Evolutionary conservation across 257 asterid genomes (phyloP), one percentile per base, ranked within the genome.

Genomic region (Scutellaria barbata): DNA sequence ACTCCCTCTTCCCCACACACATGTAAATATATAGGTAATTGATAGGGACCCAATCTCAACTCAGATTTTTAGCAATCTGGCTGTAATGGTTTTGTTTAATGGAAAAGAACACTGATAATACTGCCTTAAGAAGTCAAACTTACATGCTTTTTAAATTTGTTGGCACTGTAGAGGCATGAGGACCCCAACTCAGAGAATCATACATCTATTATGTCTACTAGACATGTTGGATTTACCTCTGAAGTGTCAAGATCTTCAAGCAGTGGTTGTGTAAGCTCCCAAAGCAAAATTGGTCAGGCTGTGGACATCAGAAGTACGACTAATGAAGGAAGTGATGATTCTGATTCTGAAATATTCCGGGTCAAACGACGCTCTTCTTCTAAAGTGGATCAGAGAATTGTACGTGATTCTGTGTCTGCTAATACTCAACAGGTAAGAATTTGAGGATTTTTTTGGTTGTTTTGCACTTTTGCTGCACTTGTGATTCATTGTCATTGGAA

Each of bases 301-400:
- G 59, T 60, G 53, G 84, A 76, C 60, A 56, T 62, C 76, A 72
- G 80, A 76, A 77, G 63, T 68, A 22, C 66, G 55, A 77, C 30
- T 66, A 80, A 72, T 69, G 90, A 79, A 68, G 91, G 83, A 66
- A 83, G 86, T 42, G 98, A 86, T 8, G 90, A 84, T 64, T 94
- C 97, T 71, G 98, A 94, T 84, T 82, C 92, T 60, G 97, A 89
- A 80, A 81, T 85, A 63, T 94, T 94, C 74, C 78, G 99, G 75
- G 99, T 94, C 62, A 94, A 91, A 82, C 77, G 97, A 55, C 81
- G 96, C 47, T 83, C 95, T 68, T 79, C 87, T 35, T 77, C 72
- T 25, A 92, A 85, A 83, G 74, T 82, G 71, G 95, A 85, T 40
- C 83, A 68, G 63, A 84, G 77, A 77, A 81, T 71, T 72, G 77